These are phyloP conservation scores for Huntiella savannae DNA, from an alignment of 2,329 filamentous ascomycete species.

Conservation along the genomic window DNA sequence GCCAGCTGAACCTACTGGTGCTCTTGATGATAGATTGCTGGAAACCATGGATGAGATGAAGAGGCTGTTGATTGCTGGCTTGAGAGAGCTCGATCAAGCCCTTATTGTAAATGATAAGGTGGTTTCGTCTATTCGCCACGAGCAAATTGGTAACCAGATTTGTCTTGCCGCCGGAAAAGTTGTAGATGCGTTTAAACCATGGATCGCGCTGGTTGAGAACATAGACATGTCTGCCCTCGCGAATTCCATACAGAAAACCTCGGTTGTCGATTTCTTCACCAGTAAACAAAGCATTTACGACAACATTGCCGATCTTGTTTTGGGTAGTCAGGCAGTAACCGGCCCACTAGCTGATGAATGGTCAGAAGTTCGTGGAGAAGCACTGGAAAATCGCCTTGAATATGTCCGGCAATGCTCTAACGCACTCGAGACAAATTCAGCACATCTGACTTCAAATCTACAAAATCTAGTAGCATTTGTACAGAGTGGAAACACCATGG, in stretches of 20 bases:
- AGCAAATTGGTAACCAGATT: slow-evolving; percentile 62
- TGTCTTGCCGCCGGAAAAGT: slow-evolving; percentile 63
- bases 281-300: slow-evolving; percentile 93
- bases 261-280: slow-evolving; percentile 67
- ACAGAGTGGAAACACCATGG: slow-evolving; percentile 1
- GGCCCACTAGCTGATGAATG: slow-evolving; percentile 87
- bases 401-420: slow-evolving; percentile 60
- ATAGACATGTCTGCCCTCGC: slow-evolving; percentile 70
- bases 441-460: slow-evolving; percentile 72
- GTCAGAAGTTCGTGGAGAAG: slow-evolving; percentile 78
- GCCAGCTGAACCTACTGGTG: slow-evolving; percentile 47
- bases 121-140: slow-evolving; percentile 59
- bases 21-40: slow-evolving; percentile 58
- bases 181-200: slow-evolving; percentile 74
- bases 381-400: slow-evolving; percentile 68
- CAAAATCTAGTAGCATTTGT: slow-evolving; percentile 75
- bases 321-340: slow-evolving; percentile 79
- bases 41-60: slow-evolving; percentile 75
- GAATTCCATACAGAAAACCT: slow-evolving; percentile 63
- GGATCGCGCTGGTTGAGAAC: slow-evolving; percentile 77
- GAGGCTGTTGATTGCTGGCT: slow-evolving; percentile 64
- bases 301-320: slow-evolving; percentile 70
- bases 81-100: slow-evolving; percentile 73
- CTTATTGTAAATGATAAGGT: slow-evolving; percentile 63
- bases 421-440: slow-evolving; percentile 69